Percentiles rank a stretch among this genome's conserved stretches.
Conservation (phyloP, 1,284 basidiomycete species). For the Ganoderma leucocontextum region DNA sequence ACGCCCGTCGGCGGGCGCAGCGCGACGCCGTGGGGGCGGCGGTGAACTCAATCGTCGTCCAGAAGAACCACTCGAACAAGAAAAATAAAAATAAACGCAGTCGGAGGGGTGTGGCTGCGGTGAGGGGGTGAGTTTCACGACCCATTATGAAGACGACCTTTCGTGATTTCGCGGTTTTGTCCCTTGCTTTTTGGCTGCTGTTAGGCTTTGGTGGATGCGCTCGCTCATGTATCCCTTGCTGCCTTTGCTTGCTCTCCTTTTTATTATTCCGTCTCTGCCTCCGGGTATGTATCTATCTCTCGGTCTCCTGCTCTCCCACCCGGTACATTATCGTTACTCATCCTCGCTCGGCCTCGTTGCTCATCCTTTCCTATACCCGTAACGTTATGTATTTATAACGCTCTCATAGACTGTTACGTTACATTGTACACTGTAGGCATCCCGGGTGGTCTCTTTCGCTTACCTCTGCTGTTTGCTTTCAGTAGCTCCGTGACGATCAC, state of each 20-base stretch:
- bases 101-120: slow-evolving; percentile 8
- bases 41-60: slow-evolving; percentile 2
- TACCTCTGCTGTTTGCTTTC: slow-evolving; percentile 22
- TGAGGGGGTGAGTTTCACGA: slow-evolving; percentile 4
- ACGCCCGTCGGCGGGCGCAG: slow-evolving; percentile 31
- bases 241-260: slow-evolving; percentile 15
- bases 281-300: slow-evolving; percentile 9
- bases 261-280: slow-evolving; percentile 4
- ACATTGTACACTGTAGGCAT: slow-evolving; percentile 26
- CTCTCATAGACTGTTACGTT: slow-evolving; percentile 28
- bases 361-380: slow-evolving; percentile 24
- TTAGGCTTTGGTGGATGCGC: slow-evolving; percentile 20
- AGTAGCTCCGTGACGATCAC: slow-evolving; percentile 17
- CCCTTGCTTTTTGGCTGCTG: slow-evolving; percentile 18
- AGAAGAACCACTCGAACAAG: not conserved
- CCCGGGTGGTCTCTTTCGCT: slow-evolving; percentile 18
- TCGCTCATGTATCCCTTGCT: slow-evolving; percentile 18
- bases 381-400: slow-evolving; percentile 36
- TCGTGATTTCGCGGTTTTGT: slow-evolving; percentile 8
- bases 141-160: slow-evolving; percentile 7
- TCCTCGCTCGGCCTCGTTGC: not conserved
- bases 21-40: slow-evolving; percentile 24
- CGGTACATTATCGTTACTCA: not conserved
- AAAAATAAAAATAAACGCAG: not conserved
- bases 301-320: slow-evolving; percentile 10